These are phyloP conservation scores for Amanita muscaria DNA, from an alignment of 768 basidiomycete genomes.

Conservation along the genomic window DNA sequence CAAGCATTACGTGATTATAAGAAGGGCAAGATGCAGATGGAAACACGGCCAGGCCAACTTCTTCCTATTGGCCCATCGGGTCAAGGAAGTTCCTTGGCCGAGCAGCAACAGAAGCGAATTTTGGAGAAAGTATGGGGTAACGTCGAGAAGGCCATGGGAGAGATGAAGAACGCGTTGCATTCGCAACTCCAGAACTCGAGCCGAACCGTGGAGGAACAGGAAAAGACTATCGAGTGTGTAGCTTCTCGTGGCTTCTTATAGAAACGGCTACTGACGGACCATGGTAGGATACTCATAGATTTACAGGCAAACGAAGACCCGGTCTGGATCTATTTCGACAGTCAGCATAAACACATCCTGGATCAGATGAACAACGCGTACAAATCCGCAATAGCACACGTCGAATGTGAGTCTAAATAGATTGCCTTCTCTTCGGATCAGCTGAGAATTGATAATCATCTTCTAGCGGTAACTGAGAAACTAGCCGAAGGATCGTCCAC, in stretches of 20 bases:
- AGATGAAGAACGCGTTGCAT: conserved; percentile 74
- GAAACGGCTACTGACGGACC: conserved; percentile 7
- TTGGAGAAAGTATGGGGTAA: conserved; percentile 94
- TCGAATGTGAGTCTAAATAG: conserved; percentile 38
- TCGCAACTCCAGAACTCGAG: conserved; percentile 74
- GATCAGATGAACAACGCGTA: conserved; percentile 64
- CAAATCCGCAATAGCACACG: conserved; percentile 37
- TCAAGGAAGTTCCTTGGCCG: conserved; percentile 30
- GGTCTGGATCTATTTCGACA: conserved; percentile 92
- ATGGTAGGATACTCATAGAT: conserved; percentile 73
- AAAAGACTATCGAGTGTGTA: conserved; percentile 90
- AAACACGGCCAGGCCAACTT: conserved; percentile 82
- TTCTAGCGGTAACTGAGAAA: conserved; percentile 30
- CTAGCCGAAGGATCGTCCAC: conserved; percentile 24
- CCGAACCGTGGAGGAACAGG: conserved; percentile 85
- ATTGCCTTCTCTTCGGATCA: too few species aligned
- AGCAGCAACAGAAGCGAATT: conserved; percentile 83
- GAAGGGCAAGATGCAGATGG: conserved; percentile 87
- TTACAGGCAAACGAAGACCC: conserved; percentile 83
- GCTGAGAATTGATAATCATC: conserved; percentile 24
- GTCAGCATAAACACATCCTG: conserved; percentile 82
- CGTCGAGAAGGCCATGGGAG: conserved; percentile 90
- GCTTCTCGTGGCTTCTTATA: background rate
- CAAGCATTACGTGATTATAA: conserved; percentile 93
- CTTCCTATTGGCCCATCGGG: conserved; percentile 59